phyloP scores from a whole-genome alignment of 495 filamentous ascomycete species.

The Penicillium angulare region DNA sequence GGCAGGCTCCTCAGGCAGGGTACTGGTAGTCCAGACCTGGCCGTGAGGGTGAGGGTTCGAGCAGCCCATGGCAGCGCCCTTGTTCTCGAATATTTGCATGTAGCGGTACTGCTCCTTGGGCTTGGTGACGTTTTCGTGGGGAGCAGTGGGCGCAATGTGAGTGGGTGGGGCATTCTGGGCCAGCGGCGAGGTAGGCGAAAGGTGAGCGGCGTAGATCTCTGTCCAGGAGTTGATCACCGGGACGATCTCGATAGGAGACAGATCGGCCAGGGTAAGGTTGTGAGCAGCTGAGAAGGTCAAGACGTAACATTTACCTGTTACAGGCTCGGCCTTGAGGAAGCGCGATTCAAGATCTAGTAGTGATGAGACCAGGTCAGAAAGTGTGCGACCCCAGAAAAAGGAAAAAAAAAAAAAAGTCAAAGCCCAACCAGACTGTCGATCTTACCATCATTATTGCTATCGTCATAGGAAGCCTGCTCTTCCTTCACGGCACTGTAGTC shows the following conservation, averaged over 20 bases:
- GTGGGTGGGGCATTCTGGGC: conserved; percentile 46
- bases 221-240: conserved; percentile 86
- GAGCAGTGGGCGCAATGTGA: conserved; percentile 47
- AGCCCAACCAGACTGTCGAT: too few species aligned
- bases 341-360: conserved; percentile 64
- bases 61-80: conserved; percentile 96
- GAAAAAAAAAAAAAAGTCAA: not conserved
- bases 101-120: conserved; percentile 83
- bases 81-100: conserved; percentile 99
- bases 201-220: conserved; percentile 76
- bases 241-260: conserved; percentile 64
- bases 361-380: too few species aligned
- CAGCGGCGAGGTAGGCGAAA: conserved; percentile 70
- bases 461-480: conserved; percentile 70
- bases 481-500: conserved; percentile 98
- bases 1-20: conserved; percentile 81
- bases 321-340: conserved; percentile 79
- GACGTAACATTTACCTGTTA: conserved; percentile 97
- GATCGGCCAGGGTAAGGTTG: conserved; percentile 88
- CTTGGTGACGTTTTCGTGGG: conserved; percentile 41
- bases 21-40: conserved; percentile 92
- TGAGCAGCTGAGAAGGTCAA: conserved; percentile 89
- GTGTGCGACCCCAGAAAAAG: not conserved
- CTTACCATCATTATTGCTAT: conserved; percentile 51
- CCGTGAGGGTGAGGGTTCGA: conserved; percentile 98